phyloP scores from a whole-genome alignment of 208 protist genomes.

The Leishmania mexicana region DNA sequence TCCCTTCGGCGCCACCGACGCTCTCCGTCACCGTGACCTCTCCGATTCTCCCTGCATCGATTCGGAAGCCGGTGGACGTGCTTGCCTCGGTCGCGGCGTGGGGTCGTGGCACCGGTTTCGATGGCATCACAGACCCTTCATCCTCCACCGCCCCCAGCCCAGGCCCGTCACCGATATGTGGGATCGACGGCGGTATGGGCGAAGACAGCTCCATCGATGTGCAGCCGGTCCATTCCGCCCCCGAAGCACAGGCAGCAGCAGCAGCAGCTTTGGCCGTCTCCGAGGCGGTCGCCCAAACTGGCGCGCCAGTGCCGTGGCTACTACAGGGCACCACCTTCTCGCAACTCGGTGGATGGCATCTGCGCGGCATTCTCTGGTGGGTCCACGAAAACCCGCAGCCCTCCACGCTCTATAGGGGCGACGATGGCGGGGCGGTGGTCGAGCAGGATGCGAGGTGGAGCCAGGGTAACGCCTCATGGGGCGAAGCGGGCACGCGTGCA shows the following conservation, averaged over 20 bases:
- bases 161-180: not conserved
- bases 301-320: slow-evolving; percentile 13
- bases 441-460: not conserved
- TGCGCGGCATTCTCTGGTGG: slow-evolving; percentile 19
- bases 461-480: not conserved
- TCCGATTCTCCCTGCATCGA: slow-evolving; percentile 10
- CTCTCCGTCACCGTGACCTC: not conserved
- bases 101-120: slow-evolving; percentile 29
- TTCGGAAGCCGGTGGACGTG: slow-evolving; percentile 28
- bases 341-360: slow-evolving; percentile 7
- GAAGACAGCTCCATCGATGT: not conserved
- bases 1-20: not conserved
- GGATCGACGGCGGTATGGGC: not conserved
- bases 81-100: slow-evolving; percentile 27
- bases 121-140: slow-evolving; percentile 25
- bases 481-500: not conserved
- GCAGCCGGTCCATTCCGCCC: not conserved
- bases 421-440: not conserved
- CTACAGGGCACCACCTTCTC: not conserved
- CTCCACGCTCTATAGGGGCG: slow-evolving; percentile 7
- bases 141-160: slow-evolving; percentile 2
- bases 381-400: slow-evolving; percentile 16
- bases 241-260: not conserved
- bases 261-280: slow-evolving; percentile 3
- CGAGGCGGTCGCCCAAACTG: not conserved